Evolutionary conservation across 257 asterid species (phyloP), one percentile per base, ranked within the genome.

Genomic region (Solanum medicagineum): DNA sequence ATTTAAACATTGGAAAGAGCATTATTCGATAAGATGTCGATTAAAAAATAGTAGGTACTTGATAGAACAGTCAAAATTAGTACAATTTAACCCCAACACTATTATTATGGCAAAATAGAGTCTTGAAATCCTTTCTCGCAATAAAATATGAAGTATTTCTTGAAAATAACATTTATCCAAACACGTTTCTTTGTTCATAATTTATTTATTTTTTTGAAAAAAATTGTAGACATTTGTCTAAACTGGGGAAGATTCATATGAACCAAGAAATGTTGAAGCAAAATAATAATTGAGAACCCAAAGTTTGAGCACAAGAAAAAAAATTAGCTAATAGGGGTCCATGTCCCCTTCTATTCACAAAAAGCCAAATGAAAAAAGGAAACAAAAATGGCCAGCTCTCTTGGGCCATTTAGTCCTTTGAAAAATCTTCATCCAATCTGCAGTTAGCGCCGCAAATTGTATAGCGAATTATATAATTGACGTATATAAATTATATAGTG

Each of bases 321-420:
- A 26, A 75, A 47, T 13, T 7, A 74, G 47, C 42, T 3, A 44
- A 47, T 75, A 79, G 11, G 49, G 49, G 83, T 79, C 83, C 65
- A 77, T 86, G 88, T 87, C 54, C 53, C 84, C 80, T 74, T 86
- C 81, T 80, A 86, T 55, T 26, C 32, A 71, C 80, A 70, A 53
- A 83, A 84, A 40, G 62, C 63, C 80, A 81, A 81, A 69, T 13
- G 22, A 19, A 65, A 70, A 19, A 51, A 57, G 26, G 74, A 32
- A 84, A 77, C 10, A 81, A 85, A 75, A 55, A 84, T 24, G 71
- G 92, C 88, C 93, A 88, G 91, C 92, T 84, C 74, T 88, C 81
- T 83, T 66, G 60, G 81, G 56, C 19, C 49, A 74, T 53, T 56
- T 10, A 47, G 42, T 13, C 84, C 80, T 51, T 55, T 63, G 80